phyloP scores from a whole-genome alignment of 257 asterid genomes.

The Przewalskia tangutica region DNA sequence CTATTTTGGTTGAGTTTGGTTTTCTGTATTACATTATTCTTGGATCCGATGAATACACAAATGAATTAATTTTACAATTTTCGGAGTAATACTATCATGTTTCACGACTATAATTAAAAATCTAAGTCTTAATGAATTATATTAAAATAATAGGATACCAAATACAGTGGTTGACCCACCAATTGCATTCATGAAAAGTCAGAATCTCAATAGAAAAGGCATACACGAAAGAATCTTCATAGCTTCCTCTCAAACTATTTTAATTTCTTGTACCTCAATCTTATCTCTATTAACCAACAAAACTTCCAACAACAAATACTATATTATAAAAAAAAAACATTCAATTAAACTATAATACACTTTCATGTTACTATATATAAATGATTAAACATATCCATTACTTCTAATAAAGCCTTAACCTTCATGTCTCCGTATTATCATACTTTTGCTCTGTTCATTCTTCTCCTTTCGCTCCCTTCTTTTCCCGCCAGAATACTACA shows the following conservation, averaged over 20 bases:
- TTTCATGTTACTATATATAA: not conserved
- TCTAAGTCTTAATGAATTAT: not conserved
- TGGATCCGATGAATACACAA: too few relatives aligned
- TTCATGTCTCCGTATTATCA: slow-evolving; percentile 41
- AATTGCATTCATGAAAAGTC: slow-evolving; percentile 17
- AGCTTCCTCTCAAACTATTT: slow-evolving; percentile 16
- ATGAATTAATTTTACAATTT: not conserved
- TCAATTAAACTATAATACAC: not conserved
- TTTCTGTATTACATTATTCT: too few relatives aligned
- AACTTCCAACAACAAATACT: not conserved
- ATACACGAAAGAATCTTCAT: slow-evolving; percentile 32
- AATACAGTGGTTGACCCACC: slow-evolving; percentile 34
- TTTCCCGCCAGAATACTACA: slow-evolving; percentile 36
- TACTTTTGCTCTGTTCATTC: slow-evolving; percentile 10
- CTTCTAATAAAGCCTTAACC: slow-evolving; percentile 10
- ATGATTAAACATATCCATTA: not conserved
- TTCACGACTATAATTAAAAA: not conserved
- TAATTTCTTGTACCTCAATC: slow-evolving; percentile 27
- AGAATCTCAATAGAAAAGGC: slow-evolving; percentile 24
- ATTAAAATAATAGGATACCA: not conserved
- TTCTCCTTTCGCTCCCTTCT: slow-evolving; percentile 19
- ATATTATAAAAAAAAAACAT: not conserved
- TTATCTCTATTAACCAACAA: slow-evolving; percentile 10
- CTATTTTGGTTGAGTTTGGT: too few relatives aligned
- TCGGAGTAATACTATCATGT: not conserved